Conservation (phyloP, 2,329 filamentous ascomycete genomes). For the Leptographium radiaticola region DNA sequence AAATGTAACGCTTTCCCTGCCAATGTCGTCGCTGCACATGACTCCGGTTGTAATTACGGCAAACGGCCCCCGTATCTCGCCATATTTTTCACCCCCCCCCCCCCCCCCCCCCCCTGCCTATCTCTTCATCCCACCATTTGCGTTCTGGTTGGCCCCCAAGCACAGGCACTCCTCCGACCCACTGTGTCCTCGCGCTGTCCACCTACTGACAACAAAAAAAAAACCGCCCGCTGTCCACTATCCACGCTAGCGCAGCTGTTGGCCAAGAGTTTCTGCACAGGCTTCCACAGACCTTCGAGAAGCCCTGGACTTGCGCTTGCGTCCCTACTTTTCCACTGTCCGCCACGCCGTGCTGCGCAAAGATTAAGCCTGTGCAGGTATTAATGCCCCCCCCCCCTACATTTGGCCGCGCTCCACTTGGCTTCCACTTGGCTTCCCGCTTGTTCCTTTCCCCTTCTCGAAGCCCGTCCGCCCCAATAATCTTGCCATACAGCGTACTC, state of each 20-base stretch:
- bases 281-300: not conserved
- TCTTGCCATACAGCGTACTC: not conserved
- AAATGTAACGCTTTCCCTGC: too few species aligned
- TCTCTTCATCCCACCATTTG: not conserved
- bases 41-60: too few species aligned
- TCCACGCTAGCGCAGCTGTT: not conserved
- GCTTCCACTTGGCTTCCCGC: slow-evolving; percentile 2
- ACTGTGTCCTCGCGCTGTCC: not conserved
- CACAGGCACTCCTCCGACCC: not conserved
- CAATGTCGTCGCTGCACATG: too few species aligned
- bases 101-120: not conserved
- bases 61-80: too few species aligned
- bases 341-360: not conserved
- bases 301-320: not conserved
- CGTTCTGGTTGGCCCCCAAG: not conserved
- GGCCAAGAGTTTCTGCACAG: too few species aligned
- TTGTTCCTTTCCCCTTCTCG: slow-evolving; percentile 11
- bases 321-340: not conserved
- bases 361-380: too few species aligned
- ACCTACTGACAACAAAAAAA: too few species aligned
- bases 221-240: not conserved
- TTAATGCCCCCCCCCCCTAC: not conserved
- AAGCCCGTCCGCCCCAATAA: slow-evolving; percentile 7
- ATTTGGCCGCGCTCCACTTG: not conserved
- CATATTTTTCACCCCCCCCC: not conserved